These are phyloP conservation scores for Apiospora malaysiana DNA, from an alignment of 2,329 filamentous ascomycete genomes.

Conservation along the genomic window DNA sequence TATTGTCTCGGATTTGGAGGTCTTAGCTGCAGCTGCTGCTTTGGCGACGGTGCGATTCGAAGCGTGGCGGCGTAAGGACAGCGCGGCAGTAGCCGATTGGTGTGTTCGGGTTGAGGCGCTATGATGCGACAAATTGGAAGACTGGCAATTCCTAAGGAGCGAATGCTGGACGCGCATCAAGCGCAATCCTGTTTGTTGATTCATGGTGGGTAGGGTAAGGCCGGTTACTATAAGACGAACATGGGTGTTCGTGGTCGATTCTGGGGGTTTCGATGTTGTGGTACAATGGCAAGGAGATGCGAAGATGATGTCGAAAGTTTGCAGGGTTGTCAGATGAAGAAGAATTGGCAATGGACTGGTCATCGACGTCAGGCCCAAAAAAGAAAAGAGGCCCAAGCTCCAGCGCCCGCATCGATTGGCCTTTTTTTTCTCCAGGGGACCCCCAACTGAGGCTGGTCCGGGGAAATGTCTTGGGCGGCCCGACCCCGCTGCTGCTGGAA, in stretches of 20 bases:
- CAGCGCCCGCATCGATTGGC: neutral
- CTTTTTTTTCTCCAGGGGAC: neutral
- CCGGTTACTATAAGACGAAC: neutral
- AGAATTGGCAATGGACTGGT: slow-evolving; percentile 17
- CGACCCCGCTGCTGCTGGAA: slow-evolving; percentile 6
- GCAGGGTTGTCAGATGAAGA: neutral
- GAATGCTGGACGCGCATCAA: slow-evolving; percentile 22
- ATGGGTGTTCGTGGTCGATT: neutral
- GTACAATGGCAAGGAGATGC: slow-evolving; percentile 9
- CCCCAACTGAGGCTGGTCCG: neutral
- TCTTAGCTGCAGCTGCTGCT: neutral
- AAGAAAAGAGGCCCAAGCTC: slow-evolving; percentile 21
- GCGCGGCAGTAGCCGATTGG: neutral
- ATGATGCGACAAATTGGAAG: neutral
- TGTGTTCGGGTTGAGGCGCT: neutral
- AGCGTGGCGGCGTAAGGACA: slow-evolving; percentile 7
- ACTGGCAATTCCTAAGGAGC: slow-evolving; percentile 13
- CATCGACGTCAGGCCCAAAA: slow-evolving; percentile 23
- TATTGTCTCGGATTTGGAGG: slow-evolving; percentile 13
- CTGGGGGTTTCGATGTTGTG: neutral
- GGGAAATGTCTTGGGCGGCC: slow-evolving; percentile 8
- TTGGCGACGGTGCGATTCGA: neutral
- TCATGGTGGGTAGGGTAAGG: slow-evolving; percentile 8
- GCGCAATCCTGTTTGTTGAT: slow-evolving; percentile 24
- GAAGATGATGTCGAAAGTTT: neutral